A percentile compares a stretch with the other conserved stretches of the same genome.
phyloP scores from a whole-genome alignment of 148 eudicot genomes.

The Cornus controversa region DNA sequence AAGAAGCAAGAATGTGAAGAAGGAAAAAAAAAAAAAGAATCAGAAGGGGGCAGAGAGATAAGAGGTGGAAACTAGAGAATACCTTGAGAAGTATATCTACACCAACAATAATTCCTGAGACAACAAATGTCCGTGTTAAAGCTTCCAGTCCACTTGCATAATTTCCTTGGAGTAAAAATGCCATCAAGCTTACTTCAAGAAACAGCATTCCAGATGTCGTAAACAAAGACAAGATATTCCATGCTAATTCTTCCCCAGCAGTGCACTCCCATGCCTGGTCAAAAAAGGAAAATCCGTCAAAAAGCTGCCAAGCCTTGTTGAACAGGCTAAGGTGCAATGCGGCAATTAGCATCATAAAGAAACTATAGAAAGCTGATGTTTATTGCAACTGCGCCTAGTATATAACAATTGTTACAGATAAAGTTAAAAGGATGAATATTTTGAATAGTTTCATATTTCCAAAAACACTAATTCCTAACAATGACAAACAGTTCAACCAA shows the following conservation, averaged over 20 bases:
- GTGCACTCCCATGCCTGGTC: constrained; percentile 78
- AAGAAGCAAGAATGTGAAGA: neutral
- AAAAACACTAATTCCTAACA: neutral
- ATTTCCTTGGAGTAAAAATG: constrained; percentile 86
- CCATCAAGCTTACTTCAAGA: constrained; percentile 89
- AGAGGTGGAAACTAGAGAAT: constrained; percentile 4
- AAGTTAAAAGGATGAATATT: neutral
- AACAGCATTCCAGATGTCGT: constrained; percentile 73
- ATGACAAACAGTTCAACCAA: too few species aligned
- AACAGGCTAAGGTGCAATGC: neutral
- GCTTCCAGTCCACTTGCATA: constrained; percentile 71
- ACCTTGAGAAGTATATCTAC: constrained; percentile 77
- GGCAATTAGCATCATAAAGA: too few species aligned
- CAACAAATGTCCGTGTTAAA: constrained; percentile 65
- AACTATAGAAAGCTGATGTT: neutral
- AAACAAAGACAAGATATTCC: constrained; percentile 74
- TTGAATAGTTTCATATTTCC: neutral
- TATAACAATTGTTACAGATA: neutral
- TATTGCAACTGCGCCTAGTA: neutral
- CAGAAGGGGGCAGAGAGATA: neutral
- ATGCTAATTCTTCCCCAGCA: constrained; percentile 58
- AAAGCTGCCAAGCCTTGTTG: neutral
- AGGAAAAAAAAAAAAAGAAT: too few species aligned
- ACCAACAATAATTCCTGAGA: constrained; percentile 72
- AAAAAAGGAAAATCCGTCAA: neutral